These are phyloP conservation scores for Apiotrichum montevideense DNA, from an alignment of 1,284 basidiomycete genomes.

Conservation along the genomic window DNA sequence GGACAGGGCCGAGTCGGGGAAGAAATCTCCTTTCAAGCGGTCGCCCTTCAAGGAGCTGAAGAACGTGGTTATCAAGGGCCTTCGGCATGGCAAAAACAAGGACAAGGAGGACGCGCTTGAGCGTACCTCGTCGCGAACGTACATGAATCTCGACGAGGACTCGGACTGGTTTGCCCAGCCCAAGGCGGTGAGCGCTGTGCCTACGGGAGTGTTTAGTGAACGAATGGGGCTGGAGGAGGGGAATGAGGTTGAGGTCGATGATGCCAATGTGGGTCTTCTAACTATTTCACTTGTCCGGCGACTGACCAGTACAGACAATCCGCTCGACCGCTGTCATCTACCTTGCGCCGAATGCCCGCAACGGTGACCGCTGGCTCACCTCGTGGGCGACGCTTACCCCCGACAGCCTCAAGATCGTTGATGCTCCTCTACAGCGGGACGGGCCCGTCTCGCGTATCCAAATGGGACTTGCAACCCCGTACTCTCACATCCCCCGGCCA, in stretches of 20 bases:
- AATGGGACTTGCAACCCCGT: conserved; percentile 11
- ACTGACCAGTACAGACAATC: conserved; percentile 17
- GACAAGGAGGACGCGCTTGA: conserved; percentile 5
- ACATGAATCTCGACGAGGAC: conserved; percentile 13
- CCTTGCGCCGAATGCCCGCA: conserved; percentile 32
- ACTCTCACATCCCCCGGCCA: conserved; percentile 25
- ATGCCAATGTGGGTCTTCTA: not conserved
- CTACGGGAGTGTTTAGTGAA: conserved; percentile 30
- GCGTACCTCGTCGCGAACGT: not conserved
- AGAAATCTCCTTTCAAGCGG: conserved; percentile 7
- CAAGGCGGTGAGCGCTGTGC: conserved; percentile 22
- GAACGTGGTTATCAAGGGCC: conserved; percentile 28
- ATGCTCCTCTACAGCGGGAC: conserved; percentile 9
- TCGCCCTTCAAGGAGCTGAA: conserved; percentile 41
- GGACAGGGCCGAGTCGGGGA: no score
- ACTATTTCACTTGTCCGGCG: not conserved
- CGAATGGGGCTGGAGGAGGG: conserved; percentile 30
- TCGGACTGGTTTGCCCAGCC: conserved; percentile 11
- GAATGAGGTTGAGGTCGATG: not conserved
- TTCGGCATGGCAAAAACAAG: conserved; percentile 33
- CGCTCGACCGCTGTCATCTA: conserved; percentile 31
- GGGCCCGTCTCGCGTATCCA: not conserved
- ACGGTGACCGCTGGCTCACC: conserved; percentile 38
- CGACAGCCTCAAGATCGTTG: conserved; percentile 18
- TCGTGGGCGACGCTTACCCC: conserved; percentile 30